Conservation (phyloP, 768 basidiomycete genomes). For the Termitomyces heimii region DNA sequence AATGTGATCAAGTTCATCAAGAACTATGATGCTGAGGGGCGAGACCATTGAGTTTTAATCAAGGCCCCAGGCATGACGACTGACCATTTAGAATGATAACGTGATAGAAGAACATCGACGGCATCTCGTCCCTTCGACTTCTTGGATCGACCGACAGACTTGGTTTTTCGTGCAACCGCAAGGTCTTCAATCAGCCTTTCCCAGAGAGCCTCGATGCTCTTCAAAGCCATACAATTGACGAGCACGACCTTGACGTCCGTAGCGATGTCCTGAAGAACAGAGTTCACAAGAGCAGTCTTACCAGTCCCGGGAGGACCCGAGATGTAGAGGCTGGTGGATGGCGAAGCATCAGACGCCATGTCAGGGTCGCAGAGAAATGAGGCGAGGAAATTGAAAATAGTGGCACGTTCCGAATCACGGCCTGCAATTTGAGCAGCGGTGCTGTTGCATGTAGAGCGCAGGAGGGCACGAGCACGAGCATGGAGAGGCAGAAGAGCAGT, state of each 20-base stretch:
- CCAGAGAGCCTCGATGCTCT: conserved; percentile 65
- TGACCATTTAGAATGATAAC: conserved; percentile 50
- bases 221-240: conserved; percentile 80
- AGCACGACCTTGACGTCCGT: conserved; percentile 43
- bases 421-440: conserved; percentile 51
- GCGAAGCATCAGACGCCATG: conserved; percentile 15
- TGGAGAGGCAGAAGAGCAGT: conserved; percentile 42
- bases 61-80: conserved; percentile 8
- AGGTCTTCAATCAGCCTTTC: conserved; percentile 59
- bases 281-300: conserved; percentile 80
- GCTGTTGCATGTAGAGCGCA: conserved; percentile 66
- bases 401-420: conserved; percentile 56
- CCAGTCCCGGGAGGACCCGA: conserved; percentile 93
- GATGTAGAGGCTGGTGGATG: conserved; percentile 64
- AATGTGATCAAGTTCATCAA: conserved; percentile 87
- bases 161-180: conserved; percentile 25
- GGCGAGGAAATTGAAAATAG: conserved; percentile 53
- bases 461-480: conserved; percentile 58
- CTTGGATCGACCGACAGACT: conserved; percentile 26
- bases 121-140: conserved; percentile 44
- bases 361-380: conserved; percentile 38
- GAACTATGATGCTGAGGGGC: conserved; percentile 58
- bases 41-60: conserved; percentile 11
- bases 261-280: conserved; percentile 43
- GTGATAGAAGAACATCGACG: conserved; percentile 38